phyloP scores from a whole-genome alignment of 805 yeast species.

The Spathaspora passalidarum region DNA sequence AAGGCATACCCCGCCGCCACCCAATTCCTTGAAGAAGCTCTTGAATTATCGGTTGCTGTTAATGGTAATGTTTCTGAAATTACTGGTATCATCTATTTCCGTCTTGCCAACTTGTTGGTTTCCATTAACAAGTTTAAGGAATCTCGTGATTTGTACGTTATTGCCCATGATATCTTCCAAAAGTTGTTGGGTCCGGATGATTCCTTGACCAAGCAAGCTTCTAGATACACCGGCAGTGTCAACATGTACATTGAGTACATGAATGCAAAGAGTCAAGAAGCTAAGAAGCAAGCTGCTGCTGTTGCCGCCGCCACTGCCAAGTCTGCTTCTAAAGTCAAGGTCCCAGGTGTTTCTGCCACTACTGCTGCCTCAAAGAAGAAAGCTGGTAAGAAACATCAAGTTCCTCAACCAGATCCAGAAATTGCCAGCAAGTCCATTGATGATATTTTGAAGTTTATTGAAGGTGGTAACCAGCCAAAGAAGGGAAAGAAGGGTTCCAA shows the following conservation, averaged over 20 bases:
- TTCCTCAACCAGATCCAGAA: slow-evolving; percentile 42
- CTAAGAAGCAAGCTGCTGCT: slow-evolving; percentile 19
- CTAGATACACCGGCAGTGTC: slow-evolving; percentile 61
- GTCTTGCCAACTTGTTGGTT: slow-evolving; percentile 49
- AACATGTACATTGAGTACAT: slow-evolving; percentile 45
- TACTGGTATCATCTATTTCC: slow-evolving; percentile 65
- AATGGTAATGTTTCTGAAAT: slow-evolving; percentile 61
- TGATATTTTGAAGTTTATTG: slow-evolving; percentile 68
- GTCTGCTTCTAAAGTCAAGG: slow-evolving; percentile 17
- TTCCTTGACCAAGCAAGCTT: slow-evolving; percentile 62
- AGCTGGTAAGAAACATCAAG: slow-evolving; percentile 13
- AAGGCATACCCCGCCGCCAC: slow-evolving; percentile 48
- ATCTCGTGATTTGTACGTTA: slow-evolving; percentile 54
- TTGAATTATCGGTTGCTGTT: slow-evolving; percentile 45
- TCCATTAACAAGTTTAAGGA: slow-evolving; percentile 48
- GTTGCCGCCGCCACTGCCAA: slow-evolving; percentile 21
- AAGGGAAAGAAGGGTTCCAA: slow-evolving; percentile 6
- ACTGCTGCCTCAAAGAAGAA: slow-evolving; percentile 13
- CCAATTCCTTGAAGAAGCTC: slow-evolving; percentile 51
- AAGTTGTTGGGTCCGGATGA: slow-evolving; percentile 66
- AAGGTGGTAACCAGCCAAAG: slow-evolving; percentile 38
- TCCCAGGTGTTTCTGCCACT: slow-evolving; percentile 8
- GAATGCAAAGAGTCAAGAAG: slow-evolving; percentile 35
- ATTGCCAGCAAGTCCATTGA: slow-evolving; percentile 67
- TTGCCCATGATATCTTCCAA: slow-evolving; percentile 57